Conservation (phyloP, 2,329 filamentous ascomycete species). For the Tolypocladium sp. region DNA sequence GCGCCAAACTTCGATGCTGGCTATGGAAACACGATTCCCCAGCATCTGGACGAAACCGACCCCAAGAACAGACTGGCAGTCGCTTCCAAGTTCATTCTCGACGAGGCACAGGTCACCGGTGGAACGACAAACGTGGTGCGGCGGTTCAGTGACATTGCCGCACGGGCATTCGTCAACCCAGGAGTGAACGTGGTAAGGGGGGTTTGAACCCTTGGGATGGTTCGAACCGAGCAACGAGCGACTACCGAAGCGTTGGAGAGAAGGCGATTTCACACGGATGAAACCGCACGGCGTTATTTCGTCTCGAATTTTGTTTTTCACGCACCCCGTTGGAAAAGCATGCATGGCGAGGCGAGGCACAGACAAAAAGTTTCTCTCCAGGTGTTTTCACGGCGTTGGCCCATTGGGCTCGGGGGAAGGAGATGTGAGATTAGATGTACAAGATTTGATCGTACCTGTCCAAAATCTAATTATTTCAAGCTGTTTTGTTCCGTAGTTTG, state of each 20-base stretch:
- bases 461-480: neutral
- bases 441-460: neutral
- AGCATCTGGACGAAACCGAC: conserved; percentile 57
- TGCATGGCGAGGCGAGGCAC: conserved; percentile 2
- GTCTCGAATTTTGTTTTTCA: neutral
- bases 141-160: conserved; percentile 59
- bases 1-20: conserved; percentile 55
- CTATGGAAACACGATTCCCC: conserved; percentile 45
- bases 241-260: neutral
- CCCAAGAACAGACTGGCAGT: conserved; percentile 58
- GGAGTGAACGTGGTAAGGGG: conserved; percentile 35
- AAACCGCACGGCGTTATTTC: neutral
- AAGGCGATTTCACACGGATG: neutral
- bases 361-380: neutral
- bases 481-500: too few relatives aligned
- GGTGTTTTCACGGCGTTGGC: neutral
- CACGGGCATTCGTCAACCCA: conserved; percentile 47
- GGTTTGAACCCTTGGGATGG: conserved; percentile 3
- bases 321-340: neutral
- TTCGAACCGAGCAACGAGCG: neutral
- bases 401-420: neutral
- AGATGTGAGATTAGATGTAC: neutral
- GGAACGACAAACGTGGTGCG: conserved; percentile 68
- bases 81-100: conserved; percentile 59
- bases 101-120: conserved; percentile 52